phyloP scores from a whole-genome alignment of 768 basidiomycete genomes.

The Serendipita sp. region DNA sequence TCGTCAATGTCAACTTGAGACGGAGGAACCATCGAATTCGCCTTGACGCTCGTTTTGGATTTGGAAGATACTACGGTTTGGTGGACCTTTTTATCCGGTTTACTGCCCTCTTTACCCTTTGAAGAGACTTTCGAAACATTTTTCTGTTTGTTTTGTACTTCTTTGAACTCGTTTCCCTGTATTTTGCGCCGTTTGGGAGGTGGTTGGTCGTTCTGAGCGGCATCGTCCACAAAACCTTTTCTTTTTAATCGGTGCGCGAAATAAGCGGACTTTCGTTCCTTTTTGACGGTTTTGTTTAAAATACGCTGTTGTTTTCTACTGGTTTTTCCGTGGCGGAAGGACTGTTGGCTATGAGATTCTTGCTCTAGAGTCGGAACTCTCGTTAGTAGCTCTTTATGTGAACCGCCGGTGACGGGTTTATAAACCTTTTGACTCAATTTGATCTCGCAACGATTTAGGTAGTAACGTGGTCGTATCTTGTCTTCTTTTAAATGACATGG shows the following conservation, averaged over 20 bases:
- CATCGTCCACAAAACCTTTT: constrained; percentile 20
- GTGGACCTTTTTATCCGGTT: no score
- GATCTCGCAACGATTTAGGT: constrained; percentile 6
- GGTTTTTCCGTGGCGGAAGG: background rate
- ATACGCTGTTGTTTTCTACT: constrained; percentile 42
- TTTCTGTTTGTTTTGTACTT: background rate
- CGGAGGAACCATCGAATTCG: background rate
- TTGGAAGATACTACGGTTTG: background rate
- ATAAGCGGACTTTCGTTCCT: constrained; percentile 46
- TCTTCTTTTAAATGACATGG: background rate
- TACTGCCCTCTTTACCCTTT: background rate
- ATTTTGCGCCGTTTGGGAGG: constrained; percentile 9
- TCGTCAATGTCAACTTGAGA: constrained; percentile 37
- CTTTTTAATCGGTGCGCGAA: constrained; percentile 21
- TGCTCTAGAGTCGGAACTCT: background rate
- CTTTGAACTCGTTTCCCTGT: constrained; percentile 18
- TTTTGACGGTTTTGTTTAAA: constrained; percentile 39
- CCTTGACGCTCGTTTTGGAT: constrained; percentile 22
- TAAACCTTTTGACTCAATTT: constrained; percentile 52
- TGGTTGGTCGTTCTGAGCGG: constrained; percentile 16
- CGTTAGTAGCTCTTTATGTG: background rate
- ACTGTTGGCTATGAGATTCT: background rate
- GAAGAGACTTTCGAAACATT: background rate
- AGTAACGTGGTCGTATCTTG: background rate
- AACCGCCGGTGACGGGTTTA: constrained; percentile 41